phyloP scores from a whole-genome alignment of 2,329 filamentous ascomycete species.

The Aspergillus bombycis region DNA sequence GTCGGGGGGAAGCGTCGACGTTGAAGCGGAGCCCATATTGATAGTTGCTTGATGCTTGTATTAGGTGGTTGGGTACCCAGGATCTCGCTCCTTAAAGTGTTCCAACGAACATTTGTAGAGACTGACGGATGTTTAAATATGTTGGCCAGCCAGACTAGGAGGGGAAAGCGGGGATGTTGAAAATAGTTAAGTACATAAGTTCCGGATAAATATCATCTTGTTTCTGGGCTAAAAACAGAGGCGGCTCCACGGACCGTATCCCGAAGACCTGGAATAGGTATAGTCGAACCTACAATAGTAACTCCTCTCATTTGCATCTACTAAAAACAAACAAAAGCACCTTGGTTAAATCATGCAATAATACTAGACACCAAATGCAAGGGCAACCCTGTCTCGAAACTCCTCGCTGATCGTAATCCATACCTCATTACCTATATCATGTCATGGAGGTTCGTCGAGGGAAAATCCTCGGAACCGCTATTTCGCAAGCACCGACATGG shows the following conservation, averaged over 20 bases:
- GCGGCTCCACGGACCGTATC: slow-evolving; percentile 23
- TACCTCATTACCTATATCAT: background rate
- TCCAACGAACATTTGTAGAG: slow-evolving; percentile 8
- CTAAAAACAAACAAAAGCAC: background rate
- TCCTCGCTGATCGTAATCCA: background rate
- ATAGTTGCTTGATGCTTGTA: background rate
- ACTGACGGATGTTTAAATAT: slow-evolving; percentile 22
- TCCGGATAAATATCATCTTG: background rate
- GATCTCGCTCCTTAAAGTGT: background rate
- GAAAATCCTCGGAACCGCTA: background rate
- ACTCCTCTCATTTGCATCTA: background rate
- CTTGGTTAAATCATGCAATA: background rate
- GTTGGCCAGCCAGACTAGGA: background rate
- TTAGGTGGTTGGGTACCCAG: background rate
- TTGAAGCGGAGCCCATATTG: slow-evolving; percentile 31
- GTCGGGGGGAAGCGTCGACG: slow-evolving; percentile 61
- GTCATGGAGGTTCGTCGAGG: background rate
- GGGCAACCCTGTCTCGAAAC: background rate
- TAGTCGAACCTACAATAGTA: background rate
- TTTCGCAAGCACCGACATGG: background rate
- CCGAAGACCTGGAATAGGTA: slow-evolving; percentile 16
- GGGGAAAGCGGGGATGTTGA: slow-evolving; percentile 14
- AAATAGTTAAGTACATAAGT: background rate
- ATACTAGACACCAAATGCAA: slow-evolving; percentile 1
- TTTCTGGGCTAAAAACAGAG: slow-evolving; percentile 10